Percentiles rank a stretch among this genome's conserved stretches.
Conservation (phyloP, 176 grass and related monocot genomes). For the Musa schizocarpa region DNA sequence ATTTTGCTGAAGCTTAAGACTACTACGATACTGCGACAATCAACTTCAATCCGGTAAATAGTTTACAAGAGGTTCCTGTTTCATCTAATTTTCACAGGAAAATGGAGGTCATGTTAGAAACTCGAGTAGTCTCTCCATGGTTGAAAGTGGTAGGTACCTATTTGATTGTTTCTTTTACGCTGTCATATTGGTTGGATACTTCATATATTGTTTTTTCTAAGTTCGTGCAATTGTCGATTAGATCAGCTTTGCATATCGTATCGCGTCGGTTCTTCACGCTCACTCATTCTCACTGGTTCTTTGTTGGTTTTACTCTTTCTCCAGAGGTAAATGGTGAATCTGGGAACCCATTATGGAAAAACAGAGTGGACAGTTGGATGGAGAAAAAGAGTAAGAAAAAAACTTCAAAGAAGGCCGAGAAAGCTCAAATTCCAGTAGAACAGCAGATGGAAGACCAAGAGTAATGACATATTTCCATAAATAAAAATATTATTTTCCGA, state of each 20-base stretch:
- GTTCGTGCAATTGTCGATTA: neutral
- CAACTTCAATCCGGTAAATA: neutral
- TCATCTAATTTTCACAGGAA: constrained; percentile 32
- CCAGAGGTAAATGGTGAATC: constrained; percentile 77
- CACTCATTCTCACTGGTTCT: constrained; percentile 6
- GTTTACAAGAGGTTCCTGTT: neutral
- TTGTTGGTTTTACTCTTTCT: constrained; percentile 15
- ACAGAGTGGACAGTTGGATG: constrained; percentile 85
- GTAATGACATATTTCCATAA: constrained; percentile 38
- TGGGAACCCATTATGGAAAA: constrained; percentile 91
- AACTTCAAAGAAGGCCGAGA: constrained; percentile 48
- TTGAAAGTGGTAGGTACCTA: constrained; percentile 52
- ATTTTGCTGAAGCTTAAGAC: neutral
- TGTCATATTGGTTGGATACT: neutral
- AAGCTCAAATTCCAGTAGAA: constrained; percentile 55
- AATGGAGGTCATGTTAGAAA: constrained; percentile 67
- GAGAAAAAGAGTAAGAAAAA: constrained; percentile 88
- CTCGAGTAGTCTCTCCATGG: constrained; percentile 61
- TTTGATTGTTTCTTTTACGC: neutral
- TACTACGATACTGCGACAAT: neutral
- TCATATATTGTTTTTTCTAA: too few relatives aligned
- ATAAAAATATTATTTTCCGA: constrained; percentile 19
- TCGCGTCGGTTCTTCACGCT: neutral
- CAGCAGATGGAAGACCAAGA: constrained; percentile 90
- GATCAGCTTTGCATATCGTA: neutral